Base-by-base conservation (phyloP, 2,329 filamentous ascomycete genomes). In the Penicillium sp. region DNA sequence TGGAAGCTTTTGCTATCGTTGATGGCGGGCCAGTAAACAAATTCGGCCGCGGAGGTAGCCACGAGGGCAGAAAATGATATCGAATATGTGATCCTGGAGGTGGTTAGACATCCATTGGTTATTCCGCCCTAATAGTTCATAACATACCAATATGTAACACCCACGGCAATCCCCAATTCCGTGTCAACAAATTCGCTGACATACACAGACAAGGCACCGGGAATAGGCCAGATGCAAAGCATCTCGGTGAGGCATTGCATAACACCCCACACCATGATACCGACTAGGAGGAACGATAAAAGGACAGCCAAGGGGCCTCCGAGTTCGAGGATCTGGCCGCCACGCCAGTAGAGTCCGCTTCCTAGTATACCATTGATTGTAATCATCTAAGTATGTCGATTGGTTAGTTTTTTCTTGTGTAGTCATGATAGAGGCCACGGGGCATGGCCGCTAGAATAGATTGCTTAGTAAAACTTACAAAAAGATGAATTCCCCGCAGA, bases 221-320 rank as follows among this genome's bases (percentile, higher is more conserved):
- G 65, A 8, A 73, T 69, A 0, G 72, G 71, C 68, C 71, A 75
- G 23, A 70, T 62, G 5, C 65, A 64, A 2, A 74, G 65, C 64
- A 75, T 66, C 51, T 75, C 72, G 21, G 65, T 65, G 21, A 74
- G 63, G n/a, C 71, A 68, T 56, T 74, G 71, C 72, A 74, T 74
- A 3, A 74, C 66, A 28, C 62, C 60, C 60, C 71, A 70, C 3
- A 67, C 64, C 12, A 70, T 56, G 3, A 71, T 28, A 0, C 71
- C 72, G 20, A 74, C 66, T 1, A 68, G 20, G 2, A 62, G 59
- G n/a, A 69, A 69, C 0, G 72, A 65, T 12, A 73, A 57, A 1
- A 74, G 35, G 7, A 68, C 65, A 1, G 69, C 71, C 2, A 61
- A 61, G 1, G 71, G 70, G 1, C 72, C 71, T 14, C 68, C 68